phyloP scores from a whole-genome alignment of 1,284 basidiomycete species.

The Ustilago trichophora region DNA sequence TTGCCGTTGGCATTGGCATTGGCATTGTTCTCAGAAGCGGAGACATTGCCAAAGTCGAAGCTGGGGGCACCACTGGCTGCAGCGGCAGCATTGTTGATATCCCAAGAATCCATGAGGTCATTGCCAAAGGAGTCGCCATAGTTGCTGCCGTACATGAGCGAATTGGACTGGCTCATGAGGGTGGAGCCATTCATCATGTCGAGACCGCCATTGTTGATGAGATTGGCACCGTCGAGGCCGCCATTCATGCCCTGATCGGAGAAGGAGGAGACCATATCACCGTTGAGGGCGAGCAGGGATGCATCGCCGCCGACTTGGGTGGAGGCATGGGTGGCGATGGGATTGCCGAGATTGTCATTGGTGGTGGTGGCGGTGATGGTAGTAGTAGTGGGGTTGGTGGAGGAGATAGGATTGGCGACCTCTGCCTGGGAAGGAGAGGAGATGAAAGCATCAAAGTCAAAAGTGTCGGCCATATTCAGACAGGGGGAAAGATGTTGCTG shows the following conservation, averaged over 20 bases:
- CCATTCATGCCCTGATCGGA: slow-evolving; percentile 34
- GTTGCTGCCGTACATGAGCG: slow-evolving; percentile 36
- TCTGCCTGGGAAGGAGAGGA: slow-evolving; percentile 46
- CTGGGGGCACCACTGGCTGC: slow-evolving; percentile 2
- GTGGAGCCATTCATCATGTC: slow-evolving; percentile 34
- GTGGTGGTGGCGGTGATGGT: background rate
- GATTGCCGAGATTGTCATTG: slow-evolving; percentile 13
- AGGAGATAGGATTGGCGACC: slow-evolving; percentile 1
- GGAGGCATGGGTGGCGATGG: slow-evolving; percentile 4
- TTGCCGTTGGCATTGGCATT: slow-evolving; percentile 1
- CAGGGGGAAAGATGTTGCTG: slow-evolving; percentile 9
- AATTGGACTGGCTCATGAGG: slow-evolving; percentile 39
- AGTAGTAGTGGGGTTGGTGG: slow-evolving; percentile 1
- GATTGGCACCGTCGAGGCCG: too few species aligned
- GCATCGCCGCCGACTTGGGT: background rate
- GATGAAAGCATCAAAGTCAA: slow-evolving; percentile 56
- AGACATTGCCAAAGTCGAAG: slow-evolving; percentile 20
- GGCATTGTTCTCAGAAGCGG: background rate
- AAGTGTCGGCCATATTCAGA: slow-evolving; percentile 42
- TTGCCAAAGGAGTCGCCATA: slow-evolving; percentile 23
- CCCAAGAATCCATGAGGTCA: slow-evolving; percentile 33
- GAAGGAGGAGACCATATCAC: slow-evolving; percentile 32
- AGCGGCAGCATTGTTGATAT: slow-evolving; percentile 9
- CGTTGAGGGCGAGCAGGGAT: slow-evolving; percentile 9
- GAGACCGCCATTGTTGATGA: slow-evolving; percentile 8